phyloP scores from a whole-genome alignment of 116 monocot genomes.

The Phalaenopsis hybrid region DNA sequence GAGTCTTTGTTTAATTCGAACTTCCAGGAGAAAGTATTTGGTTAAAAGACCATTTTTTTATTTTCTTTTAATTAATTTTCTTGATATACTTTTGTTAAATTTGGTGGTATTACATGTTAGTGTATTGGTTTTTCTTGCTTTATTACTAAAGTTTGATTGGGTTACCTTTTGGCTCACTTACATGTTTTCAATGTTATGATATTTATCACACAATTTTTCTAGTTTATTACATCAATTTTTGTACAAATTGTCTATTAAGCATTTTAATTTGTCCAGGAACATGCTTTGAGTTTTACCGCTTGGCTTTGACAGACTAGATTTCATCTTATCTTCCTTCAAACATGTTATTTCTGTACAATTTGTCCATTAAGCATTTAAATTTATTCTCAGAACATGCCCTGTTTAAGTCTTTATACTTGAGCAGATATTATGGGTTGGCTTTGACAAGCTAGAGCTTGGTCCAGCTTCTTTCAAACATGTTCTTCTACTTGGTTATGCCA shows the following conservation, averaged over 20 bases:
- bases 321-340: background rate
- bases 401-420: background rate
- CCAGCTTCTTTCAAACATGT: slow-evolving; percentile 72
- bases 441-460: slow-evolving; percentile 73
- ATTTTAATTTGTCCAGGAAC: too few relatives aligned
- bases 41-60: background rate
- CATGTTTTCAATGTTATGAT: background rate
- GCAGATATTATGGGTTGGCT: slow-evolving; percentile 90
- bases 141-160: background rate
- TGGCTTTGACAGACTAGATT: too few relatives aligned
- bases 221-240: too few relatives aligned
- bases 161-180: background rate
- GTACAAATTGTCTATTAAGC: too few relatives aligned
- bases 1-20: too few relatives aligned
- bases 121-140: background rate
- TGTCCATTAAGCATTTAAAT: background rate
- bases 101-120: background rate
- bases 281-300: too few relatives aligned
- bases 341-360: background rate
- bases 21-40: background rate
- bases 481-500: slow-evolving; percentile 79
- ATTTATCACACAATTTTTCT: background rate
- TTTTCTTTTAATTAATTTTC: background rate
- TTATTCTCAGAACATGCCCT: background rate
- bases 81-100: background rate